phyloP scores from a whole-genome alignment of 2,329 filamentous ascomycete genomes.

The Xylariaceae sp. region DNA sequence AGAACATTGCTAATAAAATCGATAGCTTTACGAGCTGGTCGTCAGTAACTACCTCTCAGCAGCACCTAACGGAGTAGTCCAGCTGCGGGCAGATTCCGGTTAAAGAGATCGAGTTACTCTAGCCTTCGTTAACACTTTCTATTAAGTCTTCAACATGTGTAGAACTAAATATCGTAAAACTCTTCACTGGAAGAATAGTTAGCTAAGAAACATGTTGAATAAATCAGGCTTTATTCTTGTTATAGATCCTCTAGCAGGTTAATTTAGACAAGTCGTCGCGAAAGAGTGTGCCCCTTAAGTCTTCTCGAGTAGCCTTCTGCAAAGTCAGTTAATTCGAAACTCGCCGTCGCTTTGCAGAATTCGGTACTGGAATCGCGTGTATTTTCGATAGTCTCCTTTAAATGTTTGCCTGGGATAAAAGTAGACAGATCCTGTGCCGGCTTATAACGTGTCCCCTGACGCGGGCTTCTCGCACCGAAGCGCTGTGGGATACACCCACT shows the following conservation, averaged over 20 bases:
- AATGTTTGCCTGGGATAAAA: too few species aligned
- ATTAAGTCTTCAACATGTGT: constrained; percentile 43
- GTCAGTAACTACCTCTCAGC: constrained; percentile 49
- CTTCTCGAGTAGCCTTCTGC: too few species aligned
- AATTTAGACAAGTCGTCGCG: constrained; percentile 46
- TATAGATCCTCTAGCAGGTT: constrained; percentile 43
- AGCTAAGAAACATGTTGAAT: constrained; percentile 47
- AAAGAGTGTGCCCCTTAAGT: too few species aligned
- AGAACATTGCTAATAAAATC: constrained; percentile 46
- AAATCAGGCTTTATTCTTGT: constrained; percentile 47
- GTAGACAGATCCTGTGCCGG: too few species aligned
- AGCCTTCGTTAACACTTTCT: constrained; percentile 52
- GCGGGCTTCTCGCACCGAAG: too few species aligned
- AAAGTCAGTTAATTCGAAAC: too few species aligned
- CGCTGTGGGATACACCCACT: too few species aligned
- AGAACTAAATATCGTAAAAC: constrained; percentile 39
- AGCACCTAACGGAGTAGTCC: constrained; percentile 53
- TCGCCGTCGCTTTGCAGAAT: too few species aligned
- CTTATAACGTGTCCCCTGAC: too few species aligned
- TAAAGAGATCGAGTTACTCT: constrained; percentile 46
- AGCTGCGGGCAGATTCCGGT: constrained; percentile 48
- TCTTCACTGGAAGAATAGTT: constrained; percentile 49
- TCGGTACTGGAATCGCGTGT: too few species aligned
- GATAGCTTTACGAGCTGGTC: constrained; percentile 50
- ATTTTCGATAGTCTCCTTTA: too few species aligned